Evolutionary conservation across 345 rosid species (phyloP).

Genomic region (Bruguiera gymnorhiza): DNA sequence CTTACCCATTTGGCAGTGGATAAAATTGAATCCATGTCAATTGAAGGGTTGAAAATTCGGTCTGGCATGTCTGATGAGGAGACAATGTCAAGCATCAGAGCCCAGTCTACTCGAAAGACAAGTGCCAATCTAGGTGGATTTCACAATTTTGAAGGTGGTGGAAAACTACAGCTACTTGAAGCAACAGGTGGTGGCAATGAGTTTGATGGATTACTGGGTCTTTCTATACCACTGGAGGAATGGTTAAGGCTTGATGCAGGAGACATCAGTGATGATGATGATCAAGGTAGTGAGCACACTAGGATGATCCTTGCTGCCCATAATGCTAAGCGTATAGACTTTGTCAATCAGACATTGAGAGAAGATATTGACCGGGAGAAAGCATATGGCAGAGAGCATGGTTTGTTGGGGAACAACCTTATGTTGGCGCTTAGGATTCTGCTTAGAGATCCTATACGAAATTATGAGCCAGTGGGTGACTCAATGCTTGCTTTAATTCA

Average conservation of each 20-base stretch:
- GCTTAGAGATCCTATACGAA: slow-evolving; percentile 64
- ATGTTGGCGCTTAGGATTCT: slow-evolving; percentile 50
- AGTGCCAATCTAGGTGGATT: slow-evolving; percentile 10
- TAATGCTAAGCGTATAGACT: slow-evolving; percentile 37
- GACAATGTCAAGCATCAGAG: slow-evolving; percentile 44
- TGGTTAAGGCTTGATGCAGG: slow-evolving; percentile 60
- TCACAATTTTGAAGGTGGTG: slow-evolving; percentile 22
- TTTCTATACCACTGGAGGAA: slow-evolving; percentile 51
- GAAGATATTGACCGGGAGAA: slow-evolving; percentile 20
- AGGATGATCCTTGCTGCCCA: slow-evolving; percentile 34
- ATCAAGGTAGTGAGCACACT: slow-evolving; percentile 30
- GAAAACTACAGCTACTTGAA: slow-evolving; percentile 20
- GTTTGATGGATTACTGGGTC: slow-evolving; percentile 40
- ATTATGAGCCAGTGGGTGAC: slow-evolving; percentile 67
- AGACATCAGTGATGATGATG: slow-evolving; percentile 23
- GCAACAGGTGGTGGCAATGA: slow-evolving; percentile 20
- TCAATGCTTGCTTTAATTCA: slow-evolving; percentile 71
- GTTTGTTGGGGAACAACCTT: slow-evolving; percentile 43
- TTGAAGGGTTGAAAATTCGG: slow-evolving; percentile 69
- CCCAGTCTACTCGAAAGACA: slow-evolving; percentile 17
- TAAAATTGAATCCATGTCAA: slow-evolving; percentile 48
- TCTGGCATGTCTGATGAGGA: slow-evolving; percentile 57
- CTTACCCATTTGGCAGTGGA: slow-evolving; percentile 41
- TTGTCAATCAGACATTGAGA: slow-evolving; percentile 16
- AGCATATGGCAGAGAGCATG: slow-evolving; percentile 25